phyloP scores from a whole-genome alignment of 169 alveolate species.

The Plasmodium cynomolgi region DNA sequence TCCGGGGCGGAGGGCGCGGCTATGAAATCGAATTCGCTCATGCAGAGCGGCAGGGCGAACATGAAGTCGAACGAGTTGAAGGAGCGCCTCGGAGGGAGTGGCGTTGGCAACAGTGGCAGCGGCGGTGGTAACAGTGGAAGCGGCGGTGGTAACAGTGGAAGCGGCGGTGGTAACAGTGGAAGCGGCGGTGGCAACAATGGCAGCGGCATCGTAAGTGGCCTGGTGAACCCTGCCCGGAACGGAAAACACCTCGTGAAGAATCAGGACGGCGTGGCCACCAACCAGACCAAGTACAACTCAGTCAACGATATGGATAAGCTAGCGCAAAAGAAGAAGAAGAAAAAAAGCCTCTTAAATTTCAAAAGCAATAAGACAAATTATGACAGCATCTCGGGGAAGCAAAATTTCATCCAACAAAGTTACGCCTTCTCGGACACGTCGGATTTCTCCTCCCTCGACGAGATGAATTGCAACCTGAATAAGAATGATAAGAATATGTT shows the following conservation, averaged over 20 bases:
- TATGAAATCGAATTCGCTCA: not conserved
- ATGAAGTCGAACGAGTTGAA: slow-evolving; percentile 15
- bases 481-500: slow-evolving; percentile 25
- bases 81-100: not conserved
- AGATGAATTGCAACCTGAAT: slow-evolving; percentile 50
- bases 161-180: not conserved
- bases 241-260: not conserved
- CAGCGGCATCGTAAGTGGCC: not conserved
- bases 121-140: not conserved
- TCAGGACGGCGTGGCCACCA: not conserved
- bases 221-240: not conserved
- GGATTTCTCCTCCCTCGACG: slow-evolving; percentile 70
- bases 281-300: slow-evolving; percentile 14
- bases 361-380: slow-evolving; percentile 9
- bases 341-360: slow-evolving; percentile 28
- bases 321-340: slow-evolving; percentile 15
- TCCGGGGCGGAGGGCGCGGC: not conserved
- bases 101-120: not conserved
- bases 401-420: not conserved
- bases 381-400: not conserved
- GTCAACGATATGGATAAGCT: slow-evolving; percentile 24
- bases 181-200: not conserved
- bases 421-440: slow-evolving; percentile 64
- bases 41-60: not conserved
- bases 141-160: not conserved